Percentiles rank a stretch among this genome's conserved stretches.
phyloP scores from a whole-genome alignment of 2,329 filamentous ascomycete species.

The Metarhizium guizhouense region DNA sequence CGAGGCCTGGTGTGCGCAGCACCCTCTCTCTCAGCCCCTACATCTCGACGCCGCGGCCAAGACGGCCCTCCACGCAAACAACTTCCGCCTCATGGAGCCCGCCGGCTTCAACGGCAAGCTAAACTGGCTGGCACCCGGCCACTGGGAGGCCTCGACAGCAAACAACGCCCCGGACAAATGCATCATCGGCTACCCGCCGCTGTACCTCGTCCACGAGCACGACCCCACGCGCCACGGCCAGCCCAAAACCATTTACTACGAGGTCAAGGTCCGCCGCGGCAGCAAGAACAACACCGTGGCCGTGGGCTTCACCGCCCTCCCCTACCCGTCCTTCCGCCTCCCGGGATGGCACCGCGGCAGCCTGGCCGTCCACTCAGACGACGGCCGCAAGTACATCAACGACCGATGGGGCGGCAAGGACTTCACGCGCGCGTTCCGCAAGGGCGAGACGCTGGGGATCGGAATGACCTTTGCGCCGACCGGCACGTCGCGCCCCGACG shows the following conservation, averaged over 20 bases:
- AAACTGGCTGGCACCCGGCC: constrained; percentile 35
- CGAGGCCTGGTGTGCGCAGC: constrained; percentile 53
- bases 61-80: constrained; percentile 38
- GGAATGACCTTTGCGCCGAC: constrained; percentile 53
- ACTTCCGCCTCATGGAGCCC: constrained; percentile 47
- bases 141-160: constrained; percentile 38
- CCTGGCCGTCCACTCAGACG: constrained; percentile 70
- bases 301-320: constrained; percentile 62
- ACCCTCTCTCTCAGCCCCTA: constrained; percentile 49
- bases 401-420: constrained; percentile 63
- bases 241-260: constrained; percentile 58
- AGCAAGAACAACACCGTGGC: constrained; percentile 45
- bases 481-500: constrained; percentile 18
- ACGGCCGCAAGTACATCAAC: constrained; percentile 68
- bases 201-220: constrained; percentile 55
- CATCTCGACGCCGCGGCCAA: constrained; percentile 36
- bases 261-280: constrained; percentile 48
- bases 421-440: constrained; percentile 56
- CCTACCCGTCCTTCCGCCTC: constrained; percentile 68
- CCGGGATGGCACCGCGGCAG: constrained; percentile 75
- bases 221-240: constrained; percentile 38
- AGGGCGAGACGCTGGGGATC: constrained; percentile 59
- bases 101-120: constrained; percentile 38
- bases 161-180: constrained; percentile 48
- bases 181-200: constrained; percentile 58